A percentile compares a stretch with the other conserved stretches of the same genome.
phyloP scores from a whole-genome alignment of 352 stramenopile genomes.

The Thraustotheca clavata region DNA sequence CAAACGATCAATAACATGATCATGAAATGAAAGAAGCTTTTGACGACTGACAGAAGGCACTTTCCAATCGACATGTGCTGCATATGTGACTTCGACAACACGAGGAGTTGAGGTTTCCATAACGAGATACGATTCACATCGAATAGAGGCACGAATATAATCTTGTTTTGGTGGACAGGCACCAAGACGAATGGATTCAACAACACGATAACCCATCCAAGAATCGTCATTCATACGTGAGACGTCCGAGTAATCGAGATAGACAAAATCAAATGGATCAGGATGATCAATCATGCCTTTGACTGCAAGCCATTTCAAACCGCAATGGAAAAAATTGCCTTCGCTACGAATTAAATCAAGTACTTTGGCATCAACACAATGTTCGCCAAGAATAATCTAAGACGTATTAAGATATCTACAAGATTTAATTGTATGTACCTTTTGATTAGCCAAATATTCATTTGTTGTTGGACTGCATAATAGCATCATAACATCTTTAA shows the following conservation, averaged over 20 bases:
- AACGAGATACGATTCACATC: slow-evolving; percentile 74
- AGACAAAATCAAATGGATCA: slow-evolving; percentile 55
- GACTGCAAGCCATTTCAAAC: slow-evolving; percentile 72
- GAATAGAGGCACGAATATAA: slow-evolving; percentile 59
- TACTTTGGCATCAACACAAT: slow-evolving; percentile 58
- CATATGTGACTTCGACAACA: slow-evolving; percentile 78
- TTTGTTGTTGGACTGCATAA: slow-evolving; percentile 46
- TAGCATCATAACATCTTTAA: slow-evolving; percentile 77
- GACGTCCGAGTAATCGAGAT: slow-evolving; percentile 79
- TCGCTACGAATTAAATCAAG: slow-evolving; percentile 50
- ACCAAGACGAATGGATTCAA: slow-evolving; percentile 73
- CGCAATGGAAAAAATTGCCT: slow-evolving; percentile 65
- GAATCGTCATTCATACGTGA: slow-evolving; percentile 48
- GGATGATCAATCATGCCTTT: slow-evolving; percentile 37
- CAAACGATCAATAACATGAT: slow-evolving; percentile 36
- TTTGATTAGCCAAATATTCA: slow-evolving; percentile 51
- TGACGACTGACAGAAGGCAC: background rate
- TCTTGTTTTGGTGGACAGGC: slow-evolving; percentile 43
- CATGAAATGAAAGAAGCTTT: background rate
- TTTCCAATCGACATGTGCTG: slow-evolving; percentile 54
- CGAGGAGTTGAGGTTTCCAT: slow-evolving; percentile 51
- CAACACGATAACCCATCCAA: slow-evolving; percentile 61
- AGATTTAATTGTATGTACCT: slow-evolving; percentile 38
- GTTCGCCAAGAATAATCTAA: slow-evolving; percentile 26
- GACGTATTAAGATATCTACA: background rate